Conservation (phyloP, 2,329 filamentous ascomycete genomes). For the Penicillium sumatraense region DNA sequence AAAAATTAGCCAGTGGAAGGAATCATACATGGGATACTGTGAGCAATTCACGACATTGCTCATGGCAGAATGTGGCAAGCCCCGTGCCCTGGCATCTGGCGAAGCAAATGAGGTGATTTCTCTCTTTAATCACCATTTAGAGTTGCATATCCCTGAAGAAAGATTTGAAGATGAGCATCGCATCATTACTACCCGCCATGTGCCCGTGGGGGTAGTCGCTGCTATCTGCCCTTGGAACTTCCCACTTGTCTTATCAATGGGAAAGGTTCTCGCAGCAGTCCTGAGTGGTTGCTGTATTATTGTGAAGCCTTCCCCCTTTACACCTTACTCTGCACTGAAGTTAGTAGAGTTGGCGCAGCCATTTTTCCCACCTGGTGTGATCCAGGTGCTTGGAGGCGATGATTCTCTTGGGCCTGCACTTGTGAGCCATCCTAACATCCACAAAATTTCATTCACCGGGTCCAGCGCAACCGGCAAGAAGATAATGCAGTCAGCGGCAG, state of each 20-base stretch:
- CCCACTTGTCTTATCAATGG: slow-evolving; percentile 42
- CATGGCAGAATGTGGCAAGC: slow-evolving; percentile 8
- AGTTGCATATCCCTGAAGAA: slow-evolving; percentile 1
- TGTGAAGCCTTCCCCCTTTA: slow-evolving; percentile 53
- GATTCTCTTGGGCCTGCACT: slow-evolving; percentile 57
- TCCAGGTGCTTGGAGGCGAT: slow-evolving; percentile 58
- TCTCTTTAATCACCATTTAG: slow-evolving; percentile 3
- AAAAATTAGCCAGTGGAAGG: slow-evolving; percentile 5
- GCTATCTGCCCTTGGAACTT: slow-evolving; percentile 58
- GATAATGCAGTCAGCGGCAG: slow-evolving; percentile 52
- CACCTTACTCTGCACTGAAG: slow-evolving; percentile 61
- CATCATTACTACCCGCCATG: slow-evolving; percentile 37
- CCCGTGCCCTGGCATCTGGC: background rate
- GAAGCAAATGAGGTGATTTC: slow-evolving; percentile 7
- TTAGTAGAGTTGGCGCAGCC: slow-evolving; percentile 53
- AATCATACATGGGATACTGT: background rate
- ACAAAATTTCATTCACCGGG: slow-evolving; percentile 62
- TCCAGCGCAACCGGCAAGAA: slow-evolving; percentile 55
- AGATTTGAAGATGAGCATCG: background rate
- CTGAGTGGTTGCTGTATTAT: slow-evolving; percentile 58
- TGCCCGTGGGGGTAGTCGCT: slow-evolving; percentile 8
- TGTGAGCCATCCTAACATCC: slow-evolving; percentile 55
- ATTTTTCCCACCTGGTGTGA: slow-evolving; percentile 57
- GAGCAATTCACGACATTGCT: slow-evolving; percentile 8
- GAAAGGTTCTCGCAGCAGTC: slow-evolving; percentile 56